These are phyloP conservation scores for Salix arbutifolia DNA, from an alignment of 345 rosid genomes.

Conservation along the genomic window DNA sequence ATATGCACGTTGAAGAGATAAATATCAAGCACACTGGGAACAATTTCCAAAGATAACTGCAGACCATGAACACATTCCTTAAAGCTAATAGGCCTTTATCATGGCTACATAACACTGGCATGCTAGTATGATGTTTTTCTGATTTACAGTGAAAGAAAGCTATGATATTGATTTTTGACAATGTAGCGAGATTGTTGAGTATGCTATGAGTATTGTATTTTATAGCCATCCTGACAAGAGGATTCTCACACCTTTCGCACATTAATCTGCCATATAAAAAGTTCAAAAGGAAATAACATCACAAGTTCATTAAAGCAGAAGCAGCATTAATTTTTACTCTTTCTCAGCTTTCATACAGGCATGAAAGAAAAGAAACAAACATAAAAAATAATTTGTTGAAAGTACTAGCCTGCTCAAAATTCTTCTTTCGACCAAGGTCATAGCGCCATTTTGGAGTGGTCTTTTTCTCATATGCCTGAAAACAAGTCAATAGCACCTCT, in stretches of 20 bases:
- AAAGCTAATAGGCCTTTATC: neutral
- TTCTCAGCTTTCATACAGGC: neutral
- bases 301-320: neutral
- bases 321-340: neutral
- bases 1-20: neutral
- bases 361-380: neutral
- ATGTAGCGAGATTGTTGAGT: neutral
- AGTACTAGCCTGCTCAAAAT: conserved; percentile 76
- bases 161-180: neutral
- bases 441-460: conserved; percentile 84
- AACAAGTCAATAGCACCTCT: conserved; percentile 14
- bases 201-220: neutral
- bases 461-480: conserved; percentile 96
- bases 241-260: neutral
- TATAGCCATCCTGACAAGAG: neutral
- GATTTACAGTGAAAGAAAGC: neutral
- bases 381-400: conserved; percentile 2
- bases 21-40: neutral
- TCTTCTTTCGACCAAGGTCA: conserved; percentile 82
- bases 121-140: neutral
- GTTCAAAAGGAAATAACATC: neutral
- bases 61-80: neutral
- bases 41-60: neutral
- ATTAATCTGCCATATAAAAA: neutral
- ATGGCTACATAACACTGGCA: neutral